Evolutionary conservation across 805 yeast genomes (phyloP).

Genomic region (Candida multigemmis): DNA sequence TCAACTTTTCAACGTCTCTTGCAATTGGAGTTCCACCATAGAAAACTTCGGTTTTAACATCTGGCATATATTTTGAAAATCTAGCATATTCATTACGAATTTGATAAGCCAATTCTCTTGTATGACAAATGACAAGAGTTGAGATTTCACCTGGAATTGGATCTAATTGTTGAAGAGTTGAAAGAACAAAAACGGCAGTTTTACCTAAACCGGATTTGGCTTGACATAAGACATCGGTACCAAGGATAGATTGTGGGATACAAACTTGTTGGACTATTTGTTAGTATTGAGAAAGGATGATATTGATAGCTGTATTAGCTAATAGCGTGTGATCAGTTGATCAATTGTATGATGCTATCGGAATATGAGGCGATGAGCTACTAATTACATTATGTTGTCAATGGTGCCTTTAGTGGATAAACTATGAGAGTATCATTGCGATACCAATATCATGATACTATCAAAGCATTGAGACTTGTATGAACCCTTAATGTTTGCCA

Average conservation of each 20-base stretch:
- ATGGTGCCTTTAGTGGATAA: no score
- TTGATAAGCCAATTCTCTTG: constrained; percentile 98
- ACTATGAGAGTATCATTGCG: no score
- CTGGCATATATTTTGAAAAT: constrained; percentile 97
- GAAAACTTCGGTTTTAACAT: constrained; percentile 91
- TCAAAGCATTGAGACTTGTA: no score
- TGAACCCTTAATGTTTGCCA: no score
- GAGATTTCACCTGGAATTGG: constrained; percentile 96
- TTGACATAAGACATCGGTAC: constrained; percentile 96
- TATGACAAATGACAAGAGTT: constrained; percentile 92
- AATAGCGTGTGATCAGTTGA: no score
- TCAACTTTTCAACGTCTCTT: constrained; percentile 79
- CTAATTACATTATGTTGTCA: no score
- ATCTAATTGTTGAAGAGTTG: constrained; percentile 93
- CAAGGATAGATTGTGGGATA: constrained; percentile 95
- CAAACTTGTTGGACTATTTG: constrained; percentile 88
- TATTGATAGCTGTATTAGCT: not conserved
- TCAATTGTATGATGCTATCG: no score
- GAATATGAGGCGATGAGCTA: no score
- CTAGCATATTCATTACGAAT: constrained; percentile 95
- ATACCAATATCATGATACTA: no score
- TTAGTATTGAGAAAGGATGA: constrained; percentile 9
- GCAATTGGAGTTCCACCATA: constrained; percentile 90
- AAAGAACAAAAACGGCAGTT: constrained; percentile 94
- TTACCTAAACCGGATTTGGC: constrained; percentile 99